Evolutionary conservation across 2,329 filamentous ascomycete species (phyloP).

Genomic region (Colletotrichum tofieldiae): DNA sequence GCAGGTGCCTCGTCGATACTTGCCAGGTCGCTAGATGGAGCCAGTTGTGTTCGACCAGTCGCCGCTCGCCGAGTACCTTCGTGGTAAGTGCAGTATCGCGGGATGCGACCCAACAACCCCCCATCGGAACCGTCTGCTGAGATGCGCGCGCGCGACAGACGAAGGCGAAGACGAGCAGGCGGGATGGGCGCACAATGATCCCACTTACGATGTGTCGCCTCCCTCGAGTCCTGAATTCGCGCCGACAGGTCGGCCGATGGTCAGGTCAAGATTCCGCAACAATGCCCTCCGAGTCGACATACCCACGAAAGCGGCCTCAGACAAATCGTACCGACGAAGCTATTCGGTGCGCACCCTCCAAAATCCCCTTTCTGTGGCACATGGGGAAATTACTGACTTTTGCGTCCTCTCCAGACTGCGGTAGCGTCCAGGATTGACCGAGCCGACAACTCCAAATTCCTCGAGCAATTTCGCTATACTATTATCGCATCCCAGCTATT

Average conservation of each 20-base stretch:
- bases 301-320: slow-evolving; percentile 57
- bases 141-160: slow-evolving; percentile 51
- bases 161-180: slow-evolving; percentile 65
- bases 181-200: slow-evolving; percentile 63
- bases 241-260: slow-evolving; percentile 69
- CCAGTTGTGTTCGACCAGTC: slow-evolving; percentile 88
- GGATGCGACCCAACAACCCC: slow-evolving; percentile 2
- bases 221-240: slow-evolving; percentile 69
- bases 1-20: slow-evolving; percentile 34
- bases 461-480: slow-evolving; percentile 94
- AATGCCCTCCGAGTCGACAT: slow-evolving; percentile 63
- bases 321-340: slow-evolving; percentile 61
- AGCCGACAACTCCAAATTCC: slow-evolving; percentile 86
- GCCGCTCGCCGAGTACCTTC: slow-evolving; percentile 89
- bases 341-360: slow-evolving; percentile 63
- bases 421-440: slow-evolving; percentile 82
- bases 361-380: slow-evolving; percentile 44
- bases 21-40: slow-evolving; percentile 75
- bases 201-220: slow-evolving; percentile 60
- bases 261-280: slow-evolving; percentile 68
- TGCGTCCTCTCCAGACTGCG: slow-evolving; percentile 66
- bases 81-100: slow-evolving; percentile 74
- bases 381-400: slow-evolving; percentile 44
- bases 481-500: slow-evolving; percentile 93
- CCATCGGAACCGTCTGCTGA: slow-evolving; percentile 42